These are phyloP conservation scores for Kernera saxatilis DNA, from an alignment of 345 rosid genomes.

Conservation along the genomic window DNA sequence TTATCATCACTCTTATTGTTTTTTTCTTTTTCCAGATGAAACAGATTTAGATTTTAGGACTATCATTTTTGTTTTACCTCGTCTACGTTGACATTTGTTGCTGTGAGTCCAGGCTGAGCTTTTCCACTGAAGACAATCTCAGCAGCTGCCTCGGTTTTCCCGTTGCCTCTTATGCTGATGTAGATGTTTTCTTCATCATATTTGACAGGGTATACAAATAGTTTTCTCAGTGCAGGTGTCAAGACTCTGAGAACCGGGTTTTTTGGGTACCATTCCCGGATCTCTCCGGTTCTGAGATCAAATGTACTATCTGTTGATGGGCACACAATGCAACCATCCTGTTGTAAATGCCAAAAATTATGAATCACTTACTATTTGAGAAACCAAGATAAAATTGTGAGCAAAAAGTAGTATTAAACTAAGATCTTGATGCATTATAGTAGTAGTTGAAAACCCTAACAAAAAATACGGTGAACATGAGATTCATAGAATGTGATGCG, in stretches of 20 bases:
- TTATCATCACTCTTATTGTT: not conserved
- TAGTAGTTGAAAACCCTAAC: not conserved
- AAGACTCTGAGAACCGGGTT: slow-evolving; percentile 81
- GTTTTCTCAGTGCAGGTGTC: slow-evolving; percentile 69
- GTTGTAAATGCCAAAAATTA: slow-evolving; percentile 7
- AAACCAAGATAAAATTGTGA: not conserved
- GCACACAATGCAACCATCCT: slow-evolving; percentile 95
- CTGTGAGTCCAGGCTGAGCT: slow-evolving; percentile 88
- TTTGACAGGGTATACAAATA: slow-evolving; percentile 69
- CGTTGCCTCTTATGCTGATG: slow-evolving; percentile 51
- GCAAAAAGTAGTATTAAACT: not conserved
- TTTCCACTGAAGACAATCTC: slow-evolving; percentile 92
- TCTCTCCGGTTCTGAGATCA: slow-evolving; percentile 67
- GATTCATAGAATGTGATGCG: not conserved
- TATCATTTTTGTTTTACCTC: slow-evolving; percentile 46
- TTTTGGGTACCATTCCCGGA: slow-evolving; percentile 89
- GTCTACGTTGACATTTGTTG: slow-evolving; percentile 80
- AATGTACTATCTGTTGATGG: slow-evolving; percentile 90
- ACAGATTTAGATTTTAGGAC: not conserved
- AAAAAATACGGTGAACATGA: not conserved
- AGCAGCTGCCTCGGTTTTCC: slow-evolving; percentile 53
- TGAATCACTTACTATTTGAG: not conserved
- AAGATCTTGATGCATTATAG: not conserved
- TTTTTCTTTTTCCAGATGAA: not conserved
- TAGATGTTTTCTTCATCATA: slow-evolving; percentile 71